Evolutionary conservation across 208 protist genomes (phyloP).

Genomic region (Eutreptiella sp.): DNA sequence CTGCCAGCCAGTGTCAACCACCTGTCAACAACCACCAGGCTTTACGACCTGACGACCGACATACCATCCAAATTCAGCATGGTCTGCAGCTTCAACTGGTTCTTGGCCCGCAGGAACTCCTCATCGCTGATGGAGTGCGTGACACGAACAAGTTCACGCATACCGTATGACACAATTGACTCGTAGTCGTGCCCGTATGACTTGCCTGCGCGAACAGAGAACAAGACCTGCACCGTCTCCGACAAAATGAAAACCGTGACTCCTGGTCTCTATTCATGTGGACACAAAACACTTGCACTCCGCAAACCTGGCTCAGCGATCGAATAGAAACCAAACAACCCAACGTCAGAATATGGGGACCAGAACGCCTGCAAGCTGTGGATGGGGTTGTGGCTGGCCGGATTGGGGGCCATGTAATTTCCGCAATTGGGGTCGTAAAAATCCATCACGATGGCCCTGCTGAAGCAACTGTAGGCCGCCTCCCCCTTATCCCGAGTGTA

Average conservation of each 20-base stretch:
- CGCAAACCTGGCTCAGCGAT: neutral
- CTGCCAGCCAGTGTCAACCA: too few species aligned
- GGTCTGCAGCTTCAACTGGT: neutral
- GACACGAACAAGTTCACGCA: neutral
- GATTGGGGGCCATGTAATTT: constrained; percentile 43
- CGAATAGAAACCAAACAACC: constrained; percentile 70
- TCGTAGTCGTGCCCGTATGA: too few species aligned
- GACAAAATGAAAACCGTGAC: too few species aligned
- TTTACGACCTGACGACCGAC: too few species aligned
- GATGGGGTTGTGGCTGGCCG: constrained; percentile 51
- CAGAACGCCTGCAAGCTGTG: constrained; percentile 74
- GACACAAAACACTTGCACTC: too few species aligned
- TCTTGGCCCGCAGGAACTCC: neutral
- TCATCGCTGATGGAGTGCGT: neutral
- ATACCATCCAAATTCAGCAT: neutral
- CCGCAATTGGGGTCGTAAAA: neutral
- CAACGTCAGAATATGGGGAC: constrained; percentile 77
- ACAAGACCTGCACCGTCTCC: too few species aligned
- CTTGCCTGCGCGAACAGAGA: too few species aligned
- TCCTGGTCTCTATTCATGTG: too few species aligned
- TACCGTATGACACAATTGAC: neutral
- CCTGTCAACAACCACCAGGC: too few species aligned
- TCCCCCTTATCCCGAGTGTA: too few species aligned
- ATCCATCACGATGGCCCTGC: constrained; percentile 25
- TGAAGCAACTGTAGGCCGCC: constrained; percentile 62